Percentiles rank a stretch among this genome's conserved stretches.
Evolutionary conservation across 352 stramenopile species (phyloP).

Genomic region (Pythium volutum): DNA sequence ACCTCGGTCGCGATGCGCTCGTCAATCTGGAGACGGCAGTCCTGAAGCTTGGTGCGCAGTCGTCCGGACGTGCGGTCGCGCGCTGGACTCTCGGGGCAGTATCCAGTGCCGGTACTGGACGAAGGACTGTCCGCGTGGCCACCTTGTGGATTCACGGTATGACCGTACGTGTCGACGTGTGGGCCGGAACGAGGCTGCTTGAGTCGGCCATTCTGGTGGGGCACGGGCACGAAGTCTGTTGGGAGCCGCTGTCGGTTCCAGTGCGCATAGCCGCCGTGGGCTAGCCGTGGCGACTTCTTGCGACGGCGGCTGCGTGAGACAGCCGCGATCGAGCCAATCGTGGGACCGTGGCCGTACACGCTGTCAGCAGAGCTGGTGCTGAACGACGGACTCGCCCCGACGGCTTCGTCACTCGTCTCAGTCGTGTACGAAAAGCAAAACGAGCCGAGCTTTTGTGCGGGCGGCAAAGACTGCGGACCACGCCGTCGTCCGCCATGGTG

Average conservation of each 20-base stretch:
- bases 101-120: not conserved
- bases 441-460: conserved; percentile 36
- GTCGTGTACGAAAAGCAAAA: conserved; percentile 72
- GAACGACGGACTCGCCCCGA: conserved; percentile 19
- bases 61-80: conserved; percentile 32
- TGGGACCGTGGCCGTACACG: conserved; percentile 15
- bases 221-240: conserved; percentile 24
- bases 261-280: conserved; percentile 15
- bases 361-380: conserved; percentile 20
- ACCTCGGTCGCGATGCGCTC: conserved; percentile 45
- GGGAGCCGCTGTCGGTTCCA: conserved; percentile 22
- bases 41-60: conserved; percentile 62
- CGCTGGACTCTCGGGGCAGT: conserved; percentile 4
- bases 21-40: conserved; percentile 57
- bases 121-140: conserved; percentile 4
- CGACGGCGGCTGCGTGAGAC: not conserved
- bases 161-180: not conserved
- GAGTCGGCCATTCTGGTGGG: conserved; percentile 3
- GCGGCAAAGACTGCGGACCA: not conserved
- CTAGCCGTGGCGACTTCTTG: not conserved
- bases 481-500: not conserved
- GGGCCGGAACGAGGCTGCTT: conserved; percentile 11
- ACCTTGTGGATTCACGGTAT: conserved; percentile 23
- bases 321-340: not conserved
- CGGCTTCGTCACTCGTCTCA: conserved; percentile 57